Evolutionary conservation across 495 filamentous ascomycete species (phyloP).

Genomic region (Penicillium desertorum): DNA sequence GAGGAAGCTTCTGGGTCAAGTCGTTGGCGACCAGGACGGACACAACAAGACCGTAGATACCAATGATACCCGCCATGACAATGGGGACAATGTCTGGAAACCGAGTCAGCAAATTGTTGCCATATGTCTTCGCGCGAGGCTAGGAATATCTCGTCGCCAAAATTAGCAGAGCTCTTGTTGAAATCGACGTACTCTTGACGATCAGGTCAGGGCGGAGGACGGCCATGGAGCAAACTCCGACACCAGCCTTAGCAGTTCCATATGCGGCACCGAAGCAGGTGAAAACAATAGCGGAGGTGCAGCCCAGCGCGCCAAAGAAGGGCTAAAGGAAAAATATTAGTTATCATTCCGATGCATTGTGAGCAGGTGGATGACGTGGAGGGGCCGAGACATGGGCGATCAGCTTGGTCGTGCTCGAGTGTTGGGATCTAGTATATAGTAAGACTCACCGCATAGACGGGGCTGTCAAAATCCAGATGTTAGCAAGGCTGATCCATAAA

Average conservation of each 20-base stretch:
- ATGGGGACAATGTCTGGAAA: constrained; percentile 92
- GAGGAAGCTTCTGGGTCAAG: constrained; percentile 74
- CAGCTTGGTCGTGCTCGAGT: constrained; percentile 11
- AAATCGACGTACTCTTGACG: constrained; percentile 83
- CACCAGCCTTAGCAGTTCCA: constrained; percentile 98
- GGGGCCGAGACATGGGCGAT: constrained; percentile 22
- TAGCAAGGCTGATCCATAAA: constrained; percentile 37
- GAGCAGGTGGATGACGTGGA: constrained; percentile 11
- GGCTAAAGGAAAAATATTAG: constrained; percentile 58
- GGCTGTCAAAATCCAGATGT: constrained; percentile 56
- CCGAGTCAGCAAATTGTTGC: constrained; percentile 18
- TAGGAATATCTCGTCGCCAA: not conserved
- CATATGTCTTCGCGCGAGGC: not conserved
- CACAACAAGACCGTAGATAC: constrained; percentile 99
- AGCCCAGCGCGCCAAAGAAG: constrained; percentile 99
- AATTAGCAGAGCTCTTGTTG: not conserved
- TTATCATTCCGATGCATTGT: constrained; percentile 18
- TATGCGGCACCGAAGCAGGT: constrained; percentile 98
- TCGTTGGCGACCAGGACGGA: constrained; percentile 96
- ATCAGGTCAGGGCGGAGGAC: constrained; percentile 97
- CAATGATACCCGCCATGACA: constrained; percentile 99
- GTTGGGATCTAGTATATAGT: constrained; percentile 7
- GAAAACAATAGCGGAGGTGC: constrained; percentile 97
- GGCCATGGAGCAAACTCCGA: constrained; percentile 97
- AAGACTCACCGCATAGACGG: constrained; percentile 96